Conservation (phyloP, 192 early-diverging fungal genomes). For the Coemansia sp. region DNA sequence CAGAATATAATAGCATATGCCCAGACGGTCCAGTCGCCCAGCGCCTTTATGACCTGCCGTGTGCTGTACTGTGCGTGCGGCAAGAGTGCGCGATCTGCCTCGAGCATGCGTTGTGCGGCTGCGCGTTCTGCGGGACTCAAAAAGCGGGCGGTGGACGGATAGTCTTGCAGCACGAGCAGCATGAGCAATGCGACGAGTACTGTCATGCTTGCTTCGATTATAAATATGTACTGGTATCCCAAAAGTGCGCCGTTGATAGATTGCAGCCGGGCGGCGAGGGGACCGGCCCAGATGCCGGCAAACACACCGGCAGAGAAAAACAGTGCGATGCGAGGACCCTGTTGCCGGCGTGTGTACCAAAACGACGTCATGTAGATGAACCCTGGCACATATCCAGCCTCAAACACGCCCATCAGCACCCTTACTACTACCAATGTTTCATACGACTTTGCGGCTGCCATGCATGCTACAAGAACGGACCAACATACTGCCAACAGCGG, state of each 20-base stretch:
- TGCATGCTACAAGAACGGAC: slow-evolving; percentile 48
- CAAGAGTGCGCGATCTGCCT: slow-evolving; percentile 23
- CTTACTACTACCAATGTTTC: slow-evolving; percentile 46
- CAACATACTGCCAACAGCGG: slow-evolving; percentile 46
- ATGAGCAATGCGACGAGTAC: slow-evolving; percentile 45
- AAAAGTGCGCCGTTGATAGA: slow-evolving; percentile 25
- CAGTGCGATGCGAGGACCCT: slow-evolving; percentile 41
- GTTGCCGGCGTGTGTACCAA: slow-evolving; percentile 54
- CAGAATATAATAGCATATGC: slow-evolving; percentile 49
- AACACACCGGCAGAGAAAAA: slow-evolving; percentile 53
- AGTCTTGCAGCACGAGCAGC: slow-evolving; percentile 53
- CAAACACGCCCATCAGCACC: slow-evolving; percentile 45
- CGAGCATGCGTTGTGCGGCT: slow-evolving; percentile 48
- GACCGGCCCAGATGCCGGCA: slow-evolving; percentile 53
- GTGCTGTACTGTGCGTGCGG: slow-evolving; percentile 25
- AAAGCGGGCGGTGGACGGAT: slow-evolving; percentile 56
- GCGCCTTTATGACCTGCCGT: slow-evolving; percentile 28
- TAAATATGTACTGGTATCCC: slow-evolving; percentile 55
- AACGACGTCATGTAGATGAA: slow-evolving; percentile 58
- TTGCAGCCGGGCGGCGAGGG: slow-evolving; percentile 39
- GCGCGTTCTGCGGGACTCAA: slow-evolving; percentile 55
- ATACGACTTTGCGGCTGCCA: slow-evolving; percentile 63
- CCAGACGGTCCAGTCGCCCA: slow-evolving; percentile 50
- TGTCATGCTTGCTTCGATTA: slow-evolving; percentile 58
- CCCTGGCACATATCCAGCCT: slow-evolving; percentile 74